A percentile compares a stretch with the other conserved stretches of the same genome.
Evolutionary conservation across 2,329 filamentous ascomycete genomes (phyloP).

Genomic region (Colletotrichum sojae): DNA sequence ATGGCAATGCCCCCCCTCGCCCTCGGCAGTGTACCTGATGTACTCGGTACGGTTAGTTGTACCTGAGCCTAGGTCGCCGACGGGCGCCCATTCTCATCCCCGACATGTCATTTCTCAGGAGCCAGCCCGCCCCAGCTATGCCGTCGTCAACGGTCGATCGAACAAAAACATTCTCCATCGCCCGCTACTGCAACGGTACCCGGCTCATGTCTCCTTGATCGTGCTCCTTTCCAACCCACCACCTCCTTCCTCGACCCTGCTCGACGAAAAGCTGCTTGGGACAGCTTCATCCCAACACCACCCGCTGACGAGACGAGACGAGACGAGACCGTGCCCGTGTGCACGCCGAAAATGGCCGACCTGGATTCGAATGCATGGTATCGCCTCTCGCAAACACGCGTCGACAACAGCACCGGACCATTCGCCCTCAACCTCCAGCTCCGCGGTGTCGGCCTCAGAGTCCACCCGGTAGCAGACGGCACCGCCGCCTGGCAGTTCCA

Average conservation of each 20-base stretch:
- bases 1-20: constrained; percentile 3
- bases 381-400: constrained; percentile 51
- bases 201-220: constrained; percentile 23
- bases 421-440: constrained; percentile 44
- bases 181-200: constrained; percentile 33
- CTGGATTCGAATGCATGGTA: constrained; percentile 55
- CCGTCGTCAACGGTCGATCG: constrained; percentile 24
- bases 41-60: neutral
- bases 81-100: constrained; percentile 16
- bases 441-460: constrained; percentile 44
- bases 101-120: constrained; percentile 36
- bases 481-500: constrained; percentile 49
- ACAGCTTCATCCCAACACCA: constrained; percentile 12
- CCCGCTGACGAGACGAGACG: constrained; percentile 5
- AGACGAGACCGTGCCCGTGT: constrained; percentile 7
- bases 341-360: constrained; percentile 34
- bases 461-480: constrained; percentile 40
- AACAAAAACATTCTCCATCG: constrained; percentile 37
- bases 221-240: constrained; percentile 2
- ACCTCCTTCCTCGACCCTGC: constrained; percentile 27
- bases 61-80: constrained; percentile 19
- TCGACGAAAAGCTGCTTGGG: constrained; percentile 18
- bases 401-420: constrained; percentile 46
- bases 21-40: constrained; percentile 8
- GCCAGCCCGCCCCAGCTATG: constrained; percentile 19